Evolutionary conservation across 2,329 filamentous ascomycete species (phyloP).

Genomic region (Venturia effusa): DNA sequence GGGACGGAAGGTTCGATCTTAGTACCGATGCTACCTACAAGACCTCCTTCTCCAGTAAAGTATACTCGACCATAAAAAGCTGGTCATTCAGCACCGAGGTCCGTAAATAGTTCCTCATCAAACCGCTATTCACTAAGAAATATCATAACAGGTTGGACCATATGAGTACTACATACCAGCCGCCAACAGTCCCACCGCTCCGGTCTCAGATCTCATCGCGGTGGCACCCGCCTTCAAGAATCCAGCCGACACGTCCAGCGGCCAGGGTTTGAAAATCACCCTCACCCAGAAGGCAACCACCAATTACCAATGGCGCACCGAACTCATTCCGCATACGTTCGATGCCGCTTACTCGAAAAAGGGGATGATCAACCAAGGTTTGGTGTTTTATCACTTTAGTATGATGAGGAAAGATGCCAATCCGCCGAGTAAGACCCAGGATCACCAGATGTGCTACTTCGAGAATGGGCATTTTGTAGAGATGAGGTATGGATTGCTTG

Average conservation of each 20-base stretch:
- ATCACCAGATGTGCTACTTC: constrained; percentile 57
- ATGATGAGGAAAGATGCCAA: constrained; percentile 50
- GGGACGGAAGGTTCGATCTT: constrained; percentile 55
- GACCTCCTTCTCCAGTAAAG: constrained; percentile 25
- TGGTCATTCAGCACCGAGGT: constrained; percentile 61
- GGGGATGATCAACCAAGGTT: constrained; percentile 53
- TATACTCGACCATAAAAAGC: constrained; percentile 38
- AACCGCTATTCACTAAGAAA: background rate
- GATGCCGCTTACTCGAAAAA: constrained; percentile 17
- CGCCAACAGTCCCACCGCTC: constrained; percentile 21
- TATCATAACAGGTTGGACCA: constrained; percentile 27
- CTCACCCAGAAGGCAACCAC: constrained; percentile 58
- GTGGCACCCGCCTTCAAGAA: constrained; percentile 53
- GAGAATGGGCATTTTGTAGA: constrained; percentile 61
- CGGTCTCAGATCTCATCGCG: constrained; percentile 50
- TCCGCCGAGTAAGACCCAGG: constrained; percentile 48
- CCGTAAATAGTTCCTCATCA: background rate
- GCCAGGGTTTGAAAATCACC: constrained; percentile 57
- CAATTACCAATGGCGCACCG: constrained; percentile 55
- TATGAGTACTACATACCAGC: constrained; percentile 75
- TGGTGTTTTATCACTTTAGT: constrained; percentile 62
- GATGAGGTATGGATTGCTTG: constrained; percentile 57
- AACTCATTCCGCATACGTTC: constrained; percentile 50
- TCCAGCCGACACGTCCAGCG: constrained; percentile 49
- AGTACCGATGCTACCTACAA: constrained; percentile 14